phyloP scores from a whole-genome alignment of 2,329 filamentous ascomycete genomes.

The Elsinoe fawcettii region DNA sequence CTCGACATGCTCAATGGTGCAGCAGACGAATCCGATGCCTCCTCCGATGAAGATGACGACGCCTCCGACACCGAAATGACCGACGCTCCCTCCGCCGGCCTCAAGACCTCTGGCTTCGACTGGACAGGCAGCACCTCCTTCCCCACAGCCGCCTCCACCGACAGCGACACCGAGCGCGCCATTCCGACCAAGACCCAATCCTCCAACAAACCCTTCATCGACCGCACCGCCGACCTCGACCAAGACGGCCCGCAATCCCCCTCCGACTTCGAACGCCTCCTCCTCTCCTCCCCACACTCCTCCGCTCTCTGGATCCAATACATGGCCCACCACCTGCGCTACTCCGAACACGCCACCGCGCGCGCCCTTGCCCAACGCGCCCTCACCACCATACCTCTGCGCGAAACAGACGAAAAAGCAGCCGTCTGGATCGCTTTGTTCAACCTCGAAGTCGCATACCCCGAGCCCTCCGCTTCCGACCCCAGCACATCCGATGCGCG shows the following conservation, averaged over 20 bases:
- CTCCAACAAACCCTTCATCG: conserved; percentile 72
- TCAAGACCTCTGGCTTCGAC: conserved; percentile 72
- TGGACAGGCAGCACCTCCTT: conserved; percentile 64
- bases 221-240: conserved; percentile 87
- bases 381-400: conserved; percentile 80
- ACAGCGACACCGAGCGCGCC: conserved; percentile 48
- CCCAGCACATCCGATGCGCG: conserved; percentile 56
- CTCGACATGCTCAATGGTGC: conserved; percentile 38
- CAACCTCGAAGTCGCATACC: conserved; percentile 84
- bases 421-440: conserved; percentile 93
- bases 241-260: conserved; percentile 79
- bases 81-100: conserved; percentile 33
- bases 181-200: conserved; percentile 41
- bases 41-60: conserved; percentile 36
- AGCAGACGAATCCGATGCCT: conserved; percentile 26
- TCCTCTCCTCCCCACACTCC: conserved; percentile 88
- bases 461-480: conserved; percentile 35
- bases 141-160: conserved; percentile 47
- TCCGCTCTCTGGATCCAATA: conserved; percentile 91
- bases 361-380: conserved; percentile 85
- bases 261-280: conserved; percentile 86
- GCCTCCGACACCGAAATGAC: conserved; percentile 43
- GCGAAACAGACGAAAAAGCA: conserved; percentile 84
- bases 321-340: conserved; percentile 96
- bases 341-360: conserved; percentile 81